Conservation (phyloP, 2,329 filamentous ascomycete genomes). For the Aspergillus sp. region DNA sequence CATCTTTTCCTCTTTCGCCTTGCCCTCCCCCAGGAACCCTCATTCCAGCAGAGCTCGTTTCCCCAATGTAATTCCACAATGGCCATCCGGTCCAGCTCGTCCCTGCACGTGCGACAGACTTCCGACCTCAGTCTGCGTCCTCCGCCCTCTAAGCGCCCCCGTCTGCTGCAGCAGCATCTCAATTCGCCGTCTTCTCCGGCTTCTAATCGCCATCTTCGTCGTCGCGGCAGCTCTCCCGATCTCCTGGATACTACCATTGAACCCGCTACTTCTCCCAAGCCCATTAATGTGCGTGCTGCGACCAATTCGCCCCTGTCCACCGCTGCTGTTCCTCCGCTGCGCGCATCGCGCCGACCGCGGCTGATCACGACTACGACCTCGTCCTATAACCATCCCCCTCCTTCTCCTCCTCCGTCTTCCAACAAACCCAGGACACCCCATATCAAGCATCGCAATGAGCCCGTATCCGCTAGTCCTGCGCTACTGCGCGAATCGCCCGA, state of each 20-base stretch:
- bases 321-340: slow-evolving; percentile 7
- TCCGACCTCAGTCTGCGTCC: slow-evolving; percentile 7
- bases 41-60: neutral
- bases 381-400: slow-evolving; percentile 2
- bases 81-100: slow-evolving; percentile 27
- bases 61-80: slow-evolving; percentile 11
- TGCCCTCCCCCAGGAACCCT: neutral
- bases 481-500: slow-evolving; percentile 19
- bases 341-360: slow-evolving; percentile 11
- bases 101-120: slow-evolving; percentile 27
- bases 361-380: slow-evolving; percentile 2
- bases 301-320: slow-evolving; percentile 5
- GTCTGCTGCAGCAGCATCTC: slow-evolving; percentile 14
- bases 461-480: slow-evolving; percentile 8
- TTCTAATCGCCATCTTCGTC: slow-evolving; percentile 7
- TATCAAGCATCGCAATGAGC: slow-evolving; percentile 11
- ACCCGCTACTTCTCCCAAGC: slow-evolving; percentile 1
- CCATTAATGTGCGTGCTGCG: neutral
- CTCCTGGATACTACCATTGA: slow-evolving; percentile 23
- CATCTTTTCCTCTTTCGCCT: neutral
- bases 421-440: slow-evolving; percentile 8
- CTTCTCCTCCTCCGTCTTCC: slow-evolving; percentile 4
- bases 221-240: slow-evolving; percentile 27
- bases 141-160: slow-evolving; percentile 21
- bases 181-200: neutral